Evolutionary conservation across 257 asterid genomes (phyloP).

Genomic region (Nicotiana paniculata): DNA sequence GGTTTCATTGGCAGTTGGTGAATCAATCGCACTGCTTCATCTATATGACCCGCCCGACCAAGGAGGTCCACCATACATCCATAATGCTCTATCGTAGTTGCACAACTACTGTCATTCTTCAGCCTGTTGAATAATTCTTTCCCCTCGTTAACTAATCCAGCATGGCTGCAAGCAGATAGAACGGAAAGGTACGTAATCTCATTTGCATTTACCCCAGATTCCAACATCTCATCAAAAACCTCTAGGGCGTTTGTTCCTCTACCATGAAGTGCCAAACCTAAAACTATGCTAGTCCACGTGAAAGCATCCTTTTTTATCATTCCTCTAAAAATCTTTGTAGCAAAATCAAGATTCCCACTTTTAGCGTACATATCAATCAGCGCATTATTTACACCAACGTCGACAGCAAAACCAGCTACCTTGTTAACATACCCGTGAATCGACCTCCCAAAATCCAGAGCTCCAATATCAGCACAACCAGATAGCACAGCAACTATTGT

Average conservation of each 20-base stretch:
- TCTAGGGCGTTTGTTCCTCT: constrained; percentile 50
- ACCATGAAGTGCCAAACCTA: constrained; percentile 65
- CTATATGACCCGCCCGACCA: constrained; percentile 54
- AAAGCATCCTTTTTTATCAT: constrained; percentile 53
- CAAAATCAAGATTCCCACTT: constrained; percentile 56
- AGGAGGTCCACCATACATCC: constrained; percentile 80
- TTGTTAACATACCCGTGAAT: constrained; percentile 57
- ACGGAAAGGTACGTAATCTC: constrained; percentile 60
- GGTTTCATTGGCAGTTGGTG: constrained; percentile 61
- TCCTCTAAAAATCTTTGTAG: constrained; percentile 34
- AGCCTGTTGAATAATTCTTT: constrained; percentile 41
- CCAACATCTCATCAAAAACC: constrained; percentile 54
- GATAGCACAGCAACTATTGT: constrained; percentile 71
- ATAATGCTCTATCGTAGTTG: constrained; percentile 53
- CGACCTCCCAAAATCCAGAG: constrained; percentile 56
- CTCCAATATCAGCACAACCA: constrained; percentile 85
- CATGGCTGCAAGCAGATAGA: constrained; percentile 70
- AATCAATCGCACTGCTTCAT: constrained; percentile 43
- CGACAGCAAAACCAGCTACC: constrained; percentile 32
- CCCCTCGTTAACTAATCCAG: constrained; percentile 69
- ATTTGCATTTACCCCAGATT: constrained; percentile 48
- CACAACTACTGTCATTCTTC: constrained; percentile 17
- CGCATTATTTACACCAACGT: constrained; percentile 56
- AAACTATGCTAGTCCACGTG: constrained; percentile 71
- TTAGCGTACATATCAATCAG: constrained; percentile 77